A percentile compares a stretch with the other conserved stretches of the same genome.
phyloP scores from a whole-genome alignment of 140 eudicot genomes.

The Artemisia princeps region DNA sequence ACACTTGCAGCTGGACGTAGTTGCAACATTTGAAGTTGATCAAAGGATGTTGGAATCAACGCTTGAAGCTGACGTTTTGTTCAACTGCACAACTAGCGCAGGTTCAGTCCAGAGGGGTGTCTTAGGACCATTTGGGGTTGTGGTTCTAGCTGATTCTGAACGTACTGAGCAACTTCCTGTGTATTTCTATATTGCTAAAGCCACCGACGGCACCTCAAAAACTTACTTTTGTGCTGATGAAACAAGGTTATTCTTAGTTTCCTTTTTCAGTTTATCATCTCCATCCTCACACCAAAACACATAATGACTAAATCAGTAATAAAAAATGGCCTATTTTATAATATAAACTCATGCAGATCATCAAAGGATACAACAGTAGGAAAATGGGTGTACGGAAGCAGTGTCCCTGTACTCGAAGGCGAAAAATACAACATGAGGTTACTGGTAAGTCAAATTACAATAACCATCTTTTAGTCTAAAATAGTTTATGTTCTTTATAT shows the following conservation, averaged over 20 bases:
- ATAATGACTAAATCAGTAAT: neutral
- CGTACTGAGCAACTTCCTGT: constrained; percentile 36
- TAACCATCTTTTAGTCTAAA: neutral
- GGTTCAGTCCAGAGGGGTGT: constrained; percentile 35
- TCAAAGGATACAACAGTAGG: constrained; percentile 26
- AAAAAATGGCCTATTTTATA: neutral
- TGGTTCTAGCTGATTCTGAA: constrained; percentile 31
- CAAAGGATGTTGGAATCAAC: constrained; percentile 35
- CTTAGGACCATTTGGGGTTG: constrained; percentile 40
- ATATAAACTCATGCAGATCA: constrained; percentile 31
- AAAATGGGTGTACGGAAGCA: constrained; percentile 43
- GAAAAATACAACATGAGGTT: constrained; percentile 53
- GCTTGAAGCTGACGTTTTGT: constrained; percentile 38
- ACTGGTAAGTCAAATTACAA: constrained; percentile 37
- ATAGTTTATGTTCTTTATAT: constrained; percentile 1
- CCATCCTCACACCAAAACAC: neutral
- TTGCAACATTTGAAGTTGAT: constrained; percentile 34
- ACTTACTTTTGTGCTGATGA: constrained; percentile 41
- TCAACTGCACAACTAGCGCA: constrained; percentile 39
- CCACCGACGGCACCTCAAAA: constrained; percentile 31
- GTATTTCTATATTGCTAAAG: constrained; percentile 38
- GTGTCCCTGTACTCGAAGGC: constrained; percentile 48
- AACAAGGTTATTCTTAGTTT: constrained; percentile 25
- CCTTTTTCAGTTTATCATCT: neutral
- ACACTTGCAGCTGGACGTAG: constrained; percentile 28